A percentile compares a stretch with the other conserved stretches of the same genome.
phyloP scores from a whole-genome alignment of 169 alveolate species.

The Plasmodium blacklocki region DNA sequence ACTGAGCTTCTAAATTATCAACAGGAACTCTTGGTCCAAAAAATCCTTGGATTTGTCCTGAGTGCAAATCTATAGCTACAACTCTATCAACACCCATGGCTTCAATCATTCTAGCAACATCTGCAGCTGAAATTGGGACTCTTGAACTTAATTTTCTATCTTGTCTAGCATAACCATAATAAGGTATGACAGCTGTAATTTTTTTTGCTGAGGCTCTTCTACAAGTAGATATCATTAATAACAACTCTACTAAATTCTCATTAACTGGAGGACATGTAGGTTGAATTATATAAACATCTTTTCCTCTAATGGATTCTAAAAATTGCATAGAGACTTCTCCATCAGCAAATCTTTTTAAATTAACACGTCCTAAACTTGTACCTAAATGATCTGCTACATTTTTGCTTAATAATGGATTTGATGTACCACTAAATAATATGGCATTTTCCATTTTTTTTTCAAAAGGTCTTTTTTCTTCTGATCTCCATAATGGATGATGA shows the following conservation, averaged over 20 bases:
- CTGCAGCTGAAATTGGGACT: conserved; percentile 95
- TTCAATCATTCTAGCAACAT: conserved; percentile 94
- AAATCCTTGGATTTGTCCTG: conserved; percentile 95
- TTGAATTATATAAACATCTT: conserved; percentile 94
- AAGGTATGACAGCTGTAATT: conserved; percentile 97
- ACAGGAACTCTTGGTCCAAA: conserved; percentile 96
- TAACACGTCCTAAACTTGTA: conserved; percentile 81
- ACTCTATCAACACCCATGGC: conserved; percentile 97
- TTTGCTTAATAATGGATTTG: conserved; percentile 76
- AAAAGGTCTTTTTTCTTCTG: conserved; percentile 76
- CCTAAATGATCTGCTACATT: conserved; percentile 83
- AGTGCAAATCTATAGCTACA: conserved; percentile 95
- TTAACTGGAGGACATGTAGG: conserved; percentile 98
- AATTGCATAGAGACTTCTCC: conserved; percentile 95
- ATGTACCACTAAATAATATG: conserved; percentile 77
- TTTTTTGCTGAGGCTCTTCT: conserved; percentile 96
- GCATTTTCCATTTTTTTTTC: conserved; percentile 78
- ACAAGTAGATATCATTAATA: conserved; percentile 95
- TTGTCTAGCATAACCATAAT: conserved; percentile 97
- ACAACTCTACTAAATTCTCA: conserved; percentile 95
- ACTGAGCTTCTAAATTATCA: conserved; percentile 92
- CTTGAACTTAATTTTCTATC: conserved; percentile 91
- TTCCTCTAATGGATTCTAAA: conserved; percentile 92
- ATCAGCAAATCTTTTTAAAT: conserved; percentile 92
- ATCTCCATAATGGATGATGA: conserved; percentile 75